These are phyloP conservation scores for Verticillium dahliae DNA, from an alignment of 2,329 filamentous ascomycete species.

Conservation along the genomic window DNA sequence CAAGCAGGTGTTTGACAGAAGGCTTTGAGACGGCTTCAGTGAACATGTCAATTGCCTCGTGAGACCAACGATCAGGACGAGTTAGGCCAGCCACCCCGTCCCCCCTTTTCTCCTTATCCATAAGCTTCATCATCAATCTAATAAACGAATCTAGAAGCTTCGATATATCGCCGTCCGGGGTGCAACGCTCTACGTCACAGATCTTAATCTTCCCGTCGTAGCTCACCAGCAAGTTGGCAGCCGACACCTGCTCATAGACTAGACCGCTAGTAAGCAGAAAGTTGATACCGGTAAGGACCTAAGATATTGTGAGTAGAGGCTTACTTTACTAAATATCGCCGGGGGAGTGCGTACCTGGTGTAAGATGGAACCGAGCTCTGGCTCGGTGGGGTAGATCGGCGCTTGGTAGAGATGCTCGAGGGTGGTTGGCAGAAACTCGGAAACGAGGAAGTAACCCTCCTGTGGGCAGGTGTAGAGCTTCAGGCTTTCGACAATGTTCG, in stretches of 20 bases:
- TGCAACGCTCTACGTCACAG: not conserved
- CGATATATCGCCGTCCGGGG: not conserved
- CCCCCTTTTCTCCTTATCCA: not conserved
- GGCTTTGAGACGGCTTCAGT: not conserved
- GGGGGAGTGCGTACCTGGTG: not conserved
- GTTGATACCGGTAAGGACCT: not conserved
- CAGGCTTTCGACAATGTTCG: not conserved
- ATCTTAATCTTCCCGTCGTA: not conserved
- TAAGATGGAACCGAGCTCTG: not conserved
- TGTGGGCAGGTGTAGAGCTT: not conserved
- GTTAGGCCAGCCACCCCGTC: not conserved
- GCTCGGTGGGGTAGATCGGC: not conserved
- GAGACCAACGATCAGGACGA: not conserved
- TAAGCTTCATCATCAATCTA: not conserved
- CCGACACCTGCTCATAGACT: not conserved
- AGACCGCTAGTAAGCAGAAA: not conserved
- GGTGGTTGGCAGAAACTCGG: not conserved
- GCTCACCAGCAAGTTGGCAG: not conserved
- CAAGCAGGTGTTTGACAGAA: not conserved
- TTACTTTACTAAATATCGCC: not conserved
- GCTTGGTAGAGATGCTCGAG: not conserved
- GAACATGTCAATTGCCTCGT: not conserved
- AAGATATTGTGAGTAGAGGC: not conserved
- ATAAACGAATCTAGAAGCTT: not conserved
- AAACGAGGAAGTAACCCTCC: not conserved